Conservation (phyloP, 352 stramenopile genomes). For the Pythium diclinum region DNA sequence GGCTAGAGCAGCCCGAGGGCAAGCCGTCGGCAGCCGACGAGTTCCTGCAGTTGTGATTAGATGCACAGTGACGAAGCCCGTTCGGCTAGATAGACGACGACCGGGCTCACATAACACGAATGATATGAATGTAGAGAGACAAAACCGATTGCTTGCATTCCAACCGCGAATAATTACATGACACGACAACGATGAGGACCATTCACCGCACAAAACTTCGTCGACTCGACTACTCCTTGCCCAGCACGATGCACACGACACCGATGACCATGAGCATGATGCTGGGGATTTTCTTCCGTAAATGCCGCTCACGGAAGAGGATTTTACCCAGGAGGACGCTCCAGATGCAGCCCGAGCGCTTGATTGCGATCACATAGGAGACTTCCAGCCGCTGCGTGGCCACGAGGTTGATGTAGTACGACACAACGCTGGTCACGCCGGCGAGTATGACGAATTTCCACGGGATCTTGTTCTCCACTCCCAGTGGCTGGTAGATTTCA, state of each 20-base stretch:
- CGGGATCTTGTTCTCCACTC: constrained; percentile 53
- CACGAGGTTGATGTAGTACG: constrained; percentile 84
- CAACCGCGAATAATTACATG: constrained; percentile 7
- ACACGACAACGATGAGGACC: not conserved
- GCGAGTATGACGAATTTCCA: constrained; percentile 71
- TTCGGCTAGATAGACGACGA: constrained; percentile 1
- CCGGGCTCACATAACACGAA: not conserved
- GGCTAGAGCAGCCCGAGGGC: constrained; percentile 55
- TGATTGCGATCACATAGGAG: constrained; percentile 85
- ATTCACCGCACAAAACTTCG: not conserved
- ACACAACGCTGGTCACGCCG: constrained; percentile 65
- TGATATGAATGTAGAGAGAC: not conserved
- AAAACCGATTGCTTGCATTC: constrained; percentile 4
- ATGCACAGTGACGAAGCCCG: not conserved
- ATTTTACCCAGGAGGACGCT: constrained; percentile 72
- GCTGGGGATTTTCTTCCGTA: constrained; percentile 81
- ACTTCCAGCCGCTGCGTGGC: constrained; percentile 75
- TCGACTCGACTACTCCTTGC: constrained; percentile 43
- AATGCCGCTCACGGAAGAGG: constrained; percentile 65
- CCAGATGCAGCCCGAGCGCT: constrained; percentile 82
- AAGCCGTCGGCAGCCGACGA: constrained; percentile 42
- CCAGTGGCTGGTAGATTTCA: constrained; percentile 62
- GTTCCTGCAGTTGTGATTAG: constrained; percentile 13
- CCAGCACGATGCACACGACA: constrained; percentile 75
- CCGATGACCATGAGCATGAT: constrained; percentile 78